Evolutionary conservation across 179 eudicot genomes (phyloP), one percentile per base, ranked within the genome.

Genomic region (Drosera spatulata): DNA sequence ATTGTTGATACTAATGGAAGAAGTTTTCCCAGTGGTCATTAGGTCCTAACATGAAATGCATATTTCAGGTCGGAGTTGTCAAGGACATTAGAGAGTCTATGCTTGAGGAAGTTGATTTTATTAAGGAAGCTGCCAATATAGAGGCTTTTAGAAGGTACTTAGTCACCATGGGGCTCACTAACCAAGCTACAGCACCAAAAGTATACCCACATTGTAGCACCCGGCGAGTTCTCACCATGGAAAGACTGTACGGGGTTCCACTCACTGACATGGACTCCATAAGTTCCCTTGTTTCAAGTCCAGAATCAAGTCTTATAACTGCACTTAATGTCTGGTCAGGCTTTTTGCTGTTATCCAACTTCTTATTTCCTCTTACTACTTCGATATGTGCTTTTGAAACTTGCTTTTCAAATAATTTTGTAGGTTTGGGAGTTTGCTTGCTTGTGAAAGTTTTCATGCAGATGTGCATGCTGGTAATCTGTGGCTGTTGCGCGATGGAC

Each of bases 381-480:
- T 60, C 55, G 39, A 55, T 8, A 55, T 63, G 53, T 62, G 54
- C 55, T 66, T 58, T 53, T 38, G 11, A 46, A 14, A 45, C 65
- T 38, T 7, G 22, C 46, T 12, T 52, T 22, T 52, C 2, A 50
- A 44, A 59, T 57, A 9, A 46, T 39, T 73, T 47, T 79, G 65
- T 83, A 93, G 96, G 99, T 93, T 88, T 79, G 96, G 99, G 69
- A 93, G 99, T 73, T 79, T 89, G 87, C 95, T 93, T 74, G 86
- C 86, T 7, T 86, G 96, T 70, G 99, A 93, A 76, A 66, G 83
- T 60, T 93, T 93, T 73, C 99, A 86, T 78, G 99, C 99, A 40
- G 96, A 93, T 72, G 99, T 93, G 48, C 99, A 93, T 80, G 99
- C 99, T 40, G 99, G 99, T 66, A 93, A 93, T 71, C 80, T 93